These are phyloP conservation scores for Melampsora americana DNA, from an alignment of 1,284 basidiomycete genomes.

Conservation along the genomic window DNA sequence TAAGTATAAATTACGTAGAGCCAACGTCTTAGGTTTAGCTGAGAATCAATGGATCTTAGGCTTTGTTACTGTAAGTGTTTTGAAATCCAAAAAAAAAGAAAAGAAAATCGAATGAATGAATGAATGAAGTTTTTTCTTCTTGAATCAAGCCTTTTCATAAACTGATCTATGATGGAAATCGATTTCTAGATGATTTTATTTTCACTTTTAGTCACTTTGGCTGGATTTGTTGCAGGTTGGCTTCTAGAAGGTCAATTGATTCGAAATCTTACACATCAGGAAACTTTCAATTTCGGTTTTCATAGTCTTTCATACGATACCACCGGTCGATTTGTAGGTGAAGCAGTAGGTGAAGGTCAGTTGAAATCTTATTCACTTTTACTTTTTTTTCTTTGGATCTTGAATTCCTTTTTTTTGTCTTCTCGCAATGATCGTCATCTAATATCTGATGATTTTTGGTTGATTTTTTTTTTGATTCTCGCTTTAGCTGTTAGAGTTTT, in stretches of 20 bases:
- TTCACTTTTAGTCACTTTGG: slow-evolving; percentile 35
- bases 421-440: no score
- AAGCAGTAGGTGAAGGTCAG: slow-evolving; percentile 39
- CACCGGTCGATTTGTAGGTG: slow-evolving; percentile 35
- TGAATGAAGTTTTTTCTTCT: no score
- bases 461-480: not conserved
- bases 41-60: slow-evolving; percentile 34
- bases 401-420: no score
- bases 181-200: slow-evolving; percentile 29
- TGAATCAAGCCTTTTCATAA: no score
- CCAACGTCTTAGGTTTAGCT: slow-evolving; percentile 25
- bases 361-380: no score
- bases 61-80: slow-evolving; percentile 19
- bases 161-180: no score
- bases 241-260: slow-evolving; percentile 24
- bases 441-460: no score
- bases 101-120: not conserved
- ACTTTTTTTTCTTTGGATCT: no score
- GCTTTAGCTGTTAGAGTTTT: slow-evolving; percentile 22
- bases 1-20: slow-evolving; percentile 29
- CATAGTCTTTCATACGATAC: slow-evolving; percentile 30
- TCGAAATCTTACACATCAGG: not conserved
- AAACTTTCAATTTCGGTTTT: slow-evolving; percentile 7
- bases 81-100: not conserved
- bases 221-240: slow-evolving; percentile 37